Base-by-base conservation (phyloP, 2,329 filamentous ascomycete species). In the Orbilia javanica region DNA sequence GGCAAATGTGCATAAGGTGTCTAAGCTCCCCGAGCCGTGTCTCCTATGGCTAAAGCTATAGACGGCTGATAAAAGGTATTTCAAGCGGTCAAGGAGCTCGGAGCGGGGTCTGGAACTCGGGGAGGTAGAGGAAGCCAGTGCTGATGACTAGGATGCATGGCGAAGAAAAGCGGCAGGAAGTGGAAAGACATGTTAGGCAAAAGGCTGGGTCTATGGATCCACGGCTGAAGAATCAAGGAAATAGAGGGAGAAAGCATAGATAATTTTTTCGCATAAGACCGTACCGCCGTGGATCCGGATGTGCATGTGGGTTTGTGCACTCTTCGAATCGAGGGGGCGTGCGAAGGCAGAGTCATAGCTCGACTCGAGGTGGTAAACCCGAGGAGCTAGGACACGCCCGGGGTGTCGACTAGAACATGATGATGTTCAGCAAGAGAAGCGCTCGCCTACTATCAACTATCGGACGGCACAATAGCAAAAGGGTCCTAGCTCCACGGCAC, bases 21-120 rank as follows among this genome's bases (percentile, higher is more conserved):
- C 55, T 34, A 60, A 63, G 42, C 60, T 63, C 66, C 70, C 70
- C 70, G 70, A 74, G 70, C 70, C 70, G 63, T 74, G 63, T 74
- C 63, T 74, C 42, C 66, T 74, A 52, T 67, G 53, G 63, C 63
- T 66, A 68, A 53, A 67, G 42, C 63, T 25, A 25, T 74, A 74
- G 70, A 74, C 70, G 70, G 70, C 70, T 74, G 70, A 63, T 74
- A 74, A 66, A 72, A 57, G 62, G 55, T 42, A 73, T 42, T 36
- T 66, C 69, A 31, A 60, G 34, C 34, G 18, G 31, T 42, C 31
- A 42, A 60, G 42, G 39, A 64, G 60, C 60, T 64, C 60, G 25
- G 36, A 31, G 63, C 63, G 42, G 52, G 25, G 52, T 73, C 50
- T 29, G 46, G 62, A 60, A 34, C 70, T 62, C 62, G 50, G 70